These are phyloP conservation scores for Capsella rubella DNA, from an alignment of 441 rosid species.

Conservation along the genomic window DNA sequence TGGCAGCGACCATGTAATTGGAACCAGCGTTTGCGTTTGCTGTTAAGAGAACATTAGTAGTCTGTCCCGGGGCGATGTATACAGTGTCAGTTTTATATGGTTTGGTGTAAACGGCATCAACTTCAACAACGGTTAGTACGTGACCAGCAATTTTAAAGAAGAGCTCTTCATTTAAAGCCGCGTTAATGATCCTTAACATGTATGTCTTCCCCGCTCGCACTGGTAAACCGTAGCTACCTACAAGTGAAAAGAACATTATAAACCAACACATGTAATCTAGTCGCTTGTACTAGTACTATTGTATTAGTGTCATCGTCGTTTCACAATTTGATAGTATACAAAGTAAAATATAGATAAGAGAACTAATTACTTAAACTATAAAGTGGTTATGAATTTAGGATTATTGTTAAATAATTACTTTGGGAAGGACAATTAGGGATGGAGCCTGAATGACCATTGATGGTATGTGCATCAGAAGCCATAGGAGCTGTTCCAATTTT, in stretches of 20 bases:
- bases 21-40: slow-evolving; percentile 44
- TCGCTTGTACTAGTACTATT: neutral
- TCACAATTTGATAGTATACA: neutral
- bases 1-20: slow-evolving; percentile 52
- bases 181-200: slow-evolving; percentile 82
- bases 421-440: slow-evolving; percentile 54
- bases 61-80: slow-evolving; percentile 83
- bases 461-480: slow-evolving; percentile 76
- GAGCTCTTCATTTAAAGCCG: slow-evolving; percentile 96
- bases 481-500: slow-evolving; percentile 55
- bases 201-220: slow-evolving; percentile 76
- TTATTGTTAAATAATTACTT: slow-evolving; percentile 41
- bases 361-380: neutral
- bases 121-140: slow-evolving; percentile 73
- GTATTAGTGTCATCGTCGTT: neutral
- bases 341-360: neutral
- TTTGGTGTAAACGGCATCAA: slow-evolving; percentile 77
- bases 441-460: slow-evolving; percentile 62
- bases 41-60: slow-evolving; percentile 76
- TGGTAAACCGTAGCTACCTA: slow-evolving; percentile 48
- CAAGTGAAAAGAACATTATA: neutral
- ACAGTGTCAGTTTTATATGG: slow-evolving; percentile 63
- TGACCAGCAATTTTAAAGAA: slow-evolving; percentile 94
- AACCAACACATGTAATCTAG: neutral
- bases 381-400: neutral